Base-by-base conservation (phyloP, 2,329 filamentous ascomycete species). In the Neonectria punicea region DNA sequence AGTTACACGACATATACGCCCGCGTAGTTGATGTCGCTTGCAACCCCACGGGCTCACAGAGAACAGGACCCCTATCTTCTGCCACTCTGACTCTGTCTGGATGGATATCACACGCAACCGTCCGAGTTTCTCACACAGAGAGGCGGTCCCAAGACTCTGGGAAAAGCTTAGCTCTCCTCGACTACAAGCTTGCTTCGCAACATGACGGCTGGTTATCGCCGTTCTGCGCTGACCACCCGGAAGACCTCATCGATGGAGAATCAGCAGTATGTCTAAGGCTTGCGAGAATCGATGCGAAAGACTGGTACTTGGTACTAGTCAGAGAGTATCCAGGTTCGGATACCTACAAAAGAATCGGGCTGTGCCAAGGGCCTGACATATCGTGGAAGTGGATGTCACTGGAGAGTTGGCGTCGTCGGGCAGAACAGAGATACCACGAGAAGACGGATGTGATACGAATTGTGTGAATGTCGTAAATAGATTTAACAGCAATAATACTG, bases 271-370 rank as follows among this genome's bases (percentile, higher is more conserved):
- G 58, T 4, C 28, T 67, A 54, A 65, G 65, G 25, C n/a, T 67
- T 2, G 61, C 65, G 1, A 61, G 50, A 22, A 59, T 61, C 10
- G 54, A 57, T 4, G 28, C 53, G 0, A 10, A 47, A 5, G 65
- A 67, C 13, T 67, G 58, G 61, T 67, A 67, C 5, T 30, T 65
- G 16, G 44, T 62, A 11, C 11, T 67, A 9, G 43, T 46, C 11
- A 54, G 39, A 9, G 44, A 65, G 1, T 6, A 22, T 5, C 32
- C 44, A 1, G 30, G 28, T 2, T 47, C 58, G 4, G 30, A 36
- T 13, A 49, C 39, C 2, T 67, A 50, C 18, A 61, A 36, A 25
- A 58, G 65, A 55, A 5, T 65, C 4, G 65, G 58, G 2, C 16
- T 67, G n/a, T 47, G 43, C 1, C 34, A 58, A 8, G 58, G 65